Percentiles rank a stretch among this genome's conserved stretches.
Conservation (phyloP, 768 basidiomycete species). For the Postia placenta region DNA sequence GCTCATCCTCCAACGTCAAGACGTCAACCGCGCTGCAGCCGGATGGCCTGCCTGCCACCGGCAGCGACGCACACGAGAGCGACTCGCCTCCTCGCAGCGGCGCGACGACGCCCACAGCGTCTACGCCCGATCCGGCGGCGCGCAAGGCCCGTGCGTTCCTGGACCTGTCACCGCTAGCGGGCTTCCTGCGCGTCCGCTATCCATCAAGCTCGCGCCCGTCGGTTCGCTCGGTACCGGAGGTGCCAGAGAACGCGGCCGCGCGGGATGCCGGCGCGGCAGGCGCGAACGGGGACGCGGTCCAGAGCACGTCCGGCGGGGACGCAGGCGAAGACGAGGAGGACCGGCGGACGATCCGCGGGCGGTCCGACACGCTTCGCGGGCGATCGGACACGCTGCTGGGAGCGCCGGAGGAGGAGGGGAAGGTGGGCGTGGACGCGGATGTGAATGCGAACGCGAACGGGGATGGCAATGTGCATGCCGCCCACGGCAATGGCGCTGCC, state of each 20-base stretch:
- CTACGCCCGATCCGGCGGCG: slow-evolving; percentile 9
- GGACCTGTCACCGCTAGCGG: slow-evolving; percentile 57
- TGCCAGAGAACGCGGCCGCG: slow-evolving; percentile 13
- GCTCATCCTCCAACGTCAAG: slow-evolving; percentile 1
- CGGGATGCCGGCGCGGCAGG: slow-evolving; percentile 1
- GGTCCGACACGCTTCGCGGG: slow-evolving; percentile 10
- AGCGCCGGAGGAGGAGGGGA: slow-evolving; percentile 16
- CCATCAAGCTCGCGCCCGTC: slow-evolving; percentile 34
- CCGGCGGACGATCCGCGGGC: slow-evolving; percentile 22
- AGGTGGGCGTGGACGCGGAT: slow-evolving; percentile 16
- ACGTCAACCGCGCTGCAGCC: background rate
- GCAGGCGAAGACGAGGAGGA: slow-evolving; percentile 21
- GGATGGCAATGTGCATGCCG: slow-evolving; percentile 16
- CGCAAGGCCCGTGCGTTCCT: slow-evolving; percentile 36
- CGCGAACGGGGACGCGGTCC: slow-evolving; percentile 3
- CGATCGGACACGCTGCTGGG: slow-evolving; percentile 7
- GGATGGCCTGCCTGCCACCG: background rate
- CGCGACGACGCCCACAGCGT: slow-evolving; percentile 47
- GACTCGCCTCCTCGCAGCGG: slow-evolving; percentile 48
- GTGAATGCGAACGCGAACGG: slow-evolving; percentile 19
- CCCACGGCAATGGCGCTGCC: slow-evolving; percentile 4
- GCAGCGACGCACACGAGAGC: background rate
- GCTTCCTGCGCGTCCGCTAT: slow-evolving; percentile 56
- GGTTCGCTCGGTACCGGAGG: slow-evolving; percentile 14
- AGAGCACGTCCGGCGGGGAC: slow-evolving; percentile 2